Percentiles rank a stretch among this genome's conserved stretches.
Evolutionary conservation across 2,329 filamentous ascomycete genomes (phyloP).

Genomic region (Beauveria bassiana): DNA sequence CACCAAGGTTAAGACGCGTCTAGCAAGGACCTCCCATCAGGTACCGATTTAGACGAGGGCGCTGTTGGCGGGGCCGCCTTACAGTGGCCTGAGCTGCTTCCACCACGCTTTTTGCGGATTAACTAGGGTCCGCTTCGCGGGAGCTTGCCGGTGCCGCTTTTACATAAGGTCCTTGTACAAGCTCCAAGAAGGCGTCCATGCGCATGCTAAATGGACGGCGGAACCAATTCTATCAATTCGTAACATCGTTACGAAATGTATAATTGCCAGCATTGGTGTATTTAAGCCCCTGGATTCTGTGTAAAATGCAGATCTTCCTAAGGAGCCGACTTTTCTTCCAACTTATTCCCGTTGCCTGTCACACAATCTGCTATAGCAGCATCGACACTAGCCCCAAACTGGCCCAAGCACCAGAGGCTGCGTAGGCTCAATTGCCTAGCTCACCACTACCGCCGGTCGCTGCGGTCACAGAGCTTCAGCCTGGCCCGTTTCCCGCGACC

Average conservation of each 20-base stretch:
- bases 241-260: too few relatives aligned
- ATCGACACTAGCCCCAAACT: neutral
- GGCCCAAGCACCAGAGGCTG: constrained; percentile 1
- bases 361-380: neutral
- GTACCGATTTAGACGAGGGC: neutral
- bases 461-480: constrained; percentile 8
- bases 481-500: neutral
- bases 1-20: constrained; percentile 6
- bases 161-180: neutral
- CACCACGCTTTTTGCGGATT: constrained; percentile 6
- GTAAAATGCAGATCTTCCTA: too few relatives aligned
- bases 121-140: neutral
- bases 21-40: neutral
- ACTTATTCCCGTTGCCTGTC: neutral
- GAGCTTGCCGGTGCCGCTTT: neutral
- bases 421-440: constrained; percentile 12
- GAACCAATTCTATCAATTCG: too few relatives aligned
- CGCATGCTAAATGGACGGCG: neutral
- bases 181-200: neutral
- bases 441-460: constrained; percentile 1
- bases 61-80: constrained; percentile 4
- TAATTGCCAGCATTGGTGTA: too few relatives aligned
- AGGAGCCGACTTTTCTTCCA: neutral
- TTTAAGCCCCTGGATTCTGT: too few relatives aligned
- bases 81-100: neutral